phyloP scores from a whole-genome alignment of 2,329 filamentous ascomycete species.

The Sclerotinia nivalis region DNA sequence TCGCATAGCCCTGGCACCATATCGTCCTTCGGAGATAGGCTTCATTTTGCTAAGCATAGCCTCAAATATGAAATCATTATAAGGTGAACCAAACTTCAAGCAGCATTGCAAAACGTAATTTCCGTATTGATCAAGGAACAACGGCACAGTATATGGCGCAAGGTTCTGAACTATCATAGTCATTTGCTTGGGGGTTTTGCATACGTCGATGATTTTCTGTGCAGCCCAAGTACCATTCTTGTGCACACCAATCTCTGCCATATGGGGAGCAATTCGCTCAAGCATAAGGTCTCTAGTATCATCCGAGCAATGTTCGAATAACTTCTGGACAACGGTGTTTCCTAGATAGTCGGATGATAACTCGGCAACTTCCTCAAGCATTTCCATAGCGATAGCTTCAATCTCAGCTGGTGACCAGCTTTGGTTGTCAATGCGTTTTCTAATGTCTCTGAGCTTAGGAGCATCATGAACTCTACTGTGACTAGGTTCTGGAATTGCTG shows the following conservation, averaged over 20 bases:
- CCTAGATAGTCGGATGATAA: conserved; percentile 93
- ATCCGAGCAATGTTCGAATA: conserved; percentile 96
- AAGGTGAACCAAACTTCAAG: conserved; percentile 83
- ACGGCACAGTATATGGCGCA: conserved; percentile 80
- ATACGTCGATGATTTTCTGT: conserved; percentile 98
- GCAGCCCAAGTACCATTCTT: conserved; percentile 99
- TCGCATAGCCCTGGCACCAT: conserved; percentile 92
- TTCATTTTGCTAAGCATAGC: conserved; percentile 93
- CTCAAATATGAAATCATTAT: conserved; percentile 97
- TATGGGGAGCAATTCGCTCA: conserved; percentile 79
- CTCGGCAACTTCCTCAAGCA: conserved; percentile 96
- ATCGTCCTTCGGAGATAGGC: conserved; percentile 90
- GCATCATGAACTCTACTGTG: conserved; percentile 91
- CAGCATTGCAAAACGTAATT: conserved; percentile 98
- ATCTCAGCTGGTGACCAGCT: conserved; percentile 83
- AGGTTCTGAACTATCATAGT: conserved; percentile 79
- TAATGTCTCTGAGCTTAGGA: conserved; percentile 89
- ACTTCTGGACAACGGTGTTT: conserved; percentile 98
- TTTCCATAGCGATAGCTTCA: conserved; percentile 85
- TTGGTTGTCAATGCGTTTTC: conserved; percentile 96
- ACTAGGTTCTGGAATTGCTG: conserved; percentile 82
- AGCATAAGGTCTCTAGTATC: conserved; percentile 90
- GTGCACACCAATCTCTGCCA: conserved; percentile 95
- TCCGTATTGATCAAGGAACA: conserved; percentile 97
- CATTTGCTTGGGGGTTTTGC: conserved; percentile 83